phyloP scores from a whole-genome alignment of 208 protist species.

The Polymyxa betae region DNA sequence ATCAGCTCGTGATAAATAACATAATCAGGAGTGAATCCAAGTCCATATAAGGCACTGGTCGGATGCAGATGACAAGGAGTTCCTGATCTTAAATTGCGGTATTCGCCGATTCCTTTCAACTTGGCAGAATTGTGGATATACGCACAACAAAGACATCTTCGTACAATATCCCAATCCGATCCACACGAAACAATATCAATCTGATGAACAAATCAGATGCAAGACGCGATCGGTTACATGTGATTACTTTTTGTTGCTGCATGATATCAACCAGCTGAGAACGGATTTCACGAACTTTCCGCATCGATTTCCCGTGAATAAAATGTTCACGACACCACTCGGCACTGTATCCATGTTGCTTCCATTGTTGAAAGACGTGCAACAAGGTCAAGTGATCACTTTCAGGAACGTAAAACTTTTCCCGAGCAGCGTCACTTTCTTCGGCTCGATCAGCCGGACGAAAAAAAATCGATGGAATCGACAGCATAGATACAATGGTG shows the following conservation, averaged over 20 bases:
- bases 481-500: constrained; percentile 89
- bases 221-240: too few species aligned
- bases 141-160: constrained; percentile 88
- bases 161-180: constrained; percentile 80
- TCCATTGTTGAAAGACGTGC: constrained; percentile 89
- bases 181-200: constrained; percentile 48
- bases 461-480: constrained; percentile 93
- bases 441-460: constrained; percentile 78
- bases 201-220: too few species aligned
- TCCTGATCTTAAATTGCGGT: constrained; percentile 92
- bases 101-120: constrained; percentile 92
- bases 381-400: constrained; percentile 98
- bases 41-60: constrained; percentile 90
- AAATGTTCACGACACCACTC: constrained; percentile 95
- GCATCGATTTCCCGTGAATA: constrained; percentile 88
- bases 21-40: constrained; percentile 93
- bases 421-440: constrained; percentile 73
- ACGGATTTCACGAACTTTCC: constrained; percentile 87
- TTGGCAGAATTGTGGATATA: constrained; percentile 93
- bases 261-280: constrained; percentile 95
- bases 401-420: constrained; percentile 94
- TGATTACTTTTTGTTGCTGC: constrained; percentile 59
- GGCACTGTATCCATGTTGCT: constrained; percentile 81
- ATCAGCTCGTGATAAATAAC: constrained; percentile 98
- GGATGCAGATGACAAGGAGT: constrained; percentile 95